These are phyloP conservation scores for Leccinum ochraceum DNA, from an alignment of 768 basidiomycete species.

Conservation along the genomic window DNA sequence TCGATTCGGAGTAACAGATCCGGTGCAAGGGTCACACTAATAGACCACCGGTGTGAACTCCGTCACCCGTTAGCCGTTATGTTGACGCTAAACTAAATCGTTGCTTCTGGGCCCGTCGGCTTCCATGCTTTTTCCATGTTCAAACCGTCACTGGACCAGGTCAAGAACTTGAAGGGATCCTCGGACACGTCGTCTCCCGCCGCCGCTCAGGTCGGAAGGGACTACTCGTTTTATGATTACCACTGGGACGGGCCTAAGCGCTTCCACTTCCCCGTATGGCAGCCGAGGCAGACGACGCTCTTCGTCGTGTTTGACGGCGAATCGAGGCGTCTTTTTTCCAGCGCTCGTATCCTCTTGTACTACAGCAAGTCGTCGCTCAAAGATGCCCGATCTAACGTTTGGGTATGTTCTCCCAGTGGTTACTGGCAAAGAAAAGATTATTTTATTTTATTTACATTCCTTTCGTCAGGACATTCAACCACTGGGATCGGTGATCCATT, in stretches of 20 bases:
- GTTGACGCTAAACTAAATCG: not conserved
- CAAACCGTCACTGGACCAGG: not conserved
- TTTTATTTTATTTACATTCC: not conserved
- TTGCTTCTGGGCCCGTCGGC: not conserved
- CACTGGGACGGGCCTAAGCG: constrained; percentile 28
- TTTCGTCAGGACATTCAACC: constrained; percentile 21
- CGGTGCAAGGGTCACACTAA: not conserved
- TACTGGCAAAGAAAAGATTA: not conserved
- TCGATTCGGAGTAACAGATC: not conserved
- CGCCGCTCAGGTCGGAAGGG: not conserved
- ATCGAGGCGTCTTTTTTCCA: constrained; percentile 24
- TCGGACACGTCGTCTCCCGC: not conserved
- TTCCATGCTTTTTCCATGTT: not conserved
- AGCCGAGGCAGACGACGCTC: constrained; percentile 26
- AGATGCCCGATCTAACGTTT: constrained; percentile 15
- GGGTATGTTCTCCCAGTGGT: constrained; percentile 15
- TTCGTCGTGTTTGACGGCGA: constrained; percentile 23
- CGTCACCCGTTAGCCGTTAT: not conserved
- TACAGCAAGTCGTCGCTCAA: constrained; percentile 6
- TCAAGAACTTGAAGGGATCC: not conserved
- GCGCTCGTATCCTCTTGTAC: constrained; percentile 24
- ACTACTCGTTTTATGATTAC: constrained; percentile 20
- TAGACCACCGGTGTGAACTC: not conserved
- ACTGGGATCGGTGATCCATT: constrained; percentile 11
- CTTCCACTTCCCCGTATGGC: constrained; percentile 21